phyloP scores from a whole-genome alignment of 805 yeast species.

The Metschnikowia colocasiae region DNA sequence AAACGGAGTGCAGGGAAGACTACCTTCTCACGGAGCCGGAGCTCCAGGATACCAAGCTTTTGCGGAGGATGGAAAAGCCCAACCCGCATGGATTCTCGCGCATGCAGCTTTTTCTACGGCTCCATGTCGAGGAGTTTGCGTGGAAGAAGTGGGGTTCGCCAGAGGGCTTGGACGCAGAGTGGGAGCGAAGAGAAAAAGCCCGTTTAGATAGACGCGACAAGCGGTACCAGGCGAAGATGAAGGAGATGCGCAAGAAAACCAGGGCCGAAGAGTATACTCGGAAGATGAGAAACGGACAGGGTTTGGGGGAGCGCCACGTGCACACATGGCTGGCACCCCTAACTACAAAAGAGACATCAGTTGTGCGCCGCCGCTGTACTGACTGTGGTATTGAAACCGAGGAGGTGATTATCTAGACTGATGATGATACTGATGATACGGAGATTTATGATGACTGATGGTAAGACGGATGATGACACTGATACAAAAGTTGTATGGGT shows the following conservation, averaged over 20 bases:
- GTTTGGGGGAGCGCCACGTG: slow-evolving; percentile 56
- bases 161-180: slow-evolving; percentile 87
- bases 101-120: slow-evolving; percentile 88
- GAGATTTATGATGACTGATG: no score
- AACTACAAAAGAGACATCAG: slow-evolving; percentile 12
- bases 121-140: slow-evolving; percentile 91
- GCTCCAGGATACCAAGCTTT: slow-evolving; percentile 60
- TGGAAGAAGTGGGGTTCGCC: slow-evolving; percentile 92
- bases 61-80: slow-evolving; percentile 81
- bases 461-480: no score
- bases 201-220: slow-evolving; percentile 72
- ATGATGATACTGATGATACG: no score
- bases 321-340: slow-evolving; percentile 71
- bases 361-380: slow-evolving; percentile 58
- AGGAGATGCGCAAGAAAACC: slow-evolving; percentile 86
- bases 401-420: slow-evolving; percentile 52
- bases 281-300: slow-evolving; percentile 54
- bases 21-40: slow-evolving; percentile 93
- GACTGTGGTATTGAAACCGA: slow-evolving; percentile 84
- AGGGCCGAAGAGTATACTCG: slow-evolving; percentile 88
- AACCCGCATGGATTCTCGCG: slow-evolving; percentile 92
- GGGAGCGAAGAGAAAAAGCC: slow-evolving; percentile 75
- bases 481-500: no score
- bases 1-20: slow-evolving; percentile 93
- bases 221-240: slow-evolving; percentile 70